phyloP scores from a whole-genome alignment of 306 rosid genomes.

The Biancaea sappan region DNA sequence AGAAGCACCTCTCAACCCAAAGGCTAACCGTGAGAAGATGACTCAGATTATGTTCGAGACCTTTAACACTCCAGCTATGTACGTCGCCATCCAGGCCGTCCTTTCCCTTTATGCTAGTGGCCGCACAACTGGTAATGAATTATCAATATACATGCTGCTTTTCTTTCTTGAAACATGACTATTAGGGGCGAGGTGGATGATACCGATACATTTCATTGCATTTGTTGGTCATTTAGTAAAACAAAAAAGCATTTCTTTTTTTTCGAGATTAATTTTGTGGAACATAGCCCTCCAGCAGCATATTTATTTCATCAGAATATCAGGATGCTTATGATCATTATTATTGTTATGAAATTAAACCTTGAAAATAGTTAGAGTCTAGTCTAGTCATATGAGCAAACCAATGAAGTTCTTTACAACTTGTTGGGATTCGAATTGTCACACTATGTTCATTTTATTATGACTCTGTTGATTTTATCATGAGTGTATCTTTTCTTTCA shows the following conservation, averaged over 20 bases:
- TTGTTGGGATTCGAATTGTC: background rate
- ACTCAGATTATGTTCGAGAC: slow-evolving; percentile 60
- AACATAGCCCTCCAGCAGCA: background rate
- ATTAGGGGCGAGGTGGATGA: background rate
- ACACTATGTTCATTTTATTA: slow-evolving; percentile 5
- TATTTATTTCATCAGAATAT: background rate
- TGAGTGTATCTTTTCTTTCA: background rate
- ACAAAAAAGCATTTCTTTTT: no score
- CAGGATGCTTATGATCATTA: background rate
- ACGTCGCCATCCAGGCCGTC: slow-evolving; percentile 79
- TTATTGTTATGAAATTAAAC: background rate
- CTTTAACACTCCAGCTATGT: slow-evolving; percentile 81
- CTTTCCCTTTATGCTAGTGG: slow-evolving; percentile 91
- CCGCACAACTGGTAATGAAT: slow-evolving; percentile 74
- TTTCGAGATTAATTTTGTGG: background rate
- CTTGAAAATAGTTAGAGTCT: background rate
- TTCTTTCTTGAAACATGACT: background rate
- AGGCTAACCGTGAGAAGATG: slow-evolving; percentile 72
- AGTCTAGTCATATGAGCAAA: background rate
- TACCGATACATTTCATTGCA: background rate
- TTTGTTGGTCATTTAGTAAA: no score
- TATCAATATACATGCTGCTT: background rate
- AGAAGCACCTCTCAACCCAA: slow-evolving; percentile 78
- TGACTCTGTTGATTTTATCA: slow-evolving; percentile 2
- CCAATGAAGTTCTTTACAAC: background rate